These are phyloP conservation scores for Butyriboletus loyo DNA, from an alignment of 768 basidiomycete species.

Conservation along the genomic window DNA sequence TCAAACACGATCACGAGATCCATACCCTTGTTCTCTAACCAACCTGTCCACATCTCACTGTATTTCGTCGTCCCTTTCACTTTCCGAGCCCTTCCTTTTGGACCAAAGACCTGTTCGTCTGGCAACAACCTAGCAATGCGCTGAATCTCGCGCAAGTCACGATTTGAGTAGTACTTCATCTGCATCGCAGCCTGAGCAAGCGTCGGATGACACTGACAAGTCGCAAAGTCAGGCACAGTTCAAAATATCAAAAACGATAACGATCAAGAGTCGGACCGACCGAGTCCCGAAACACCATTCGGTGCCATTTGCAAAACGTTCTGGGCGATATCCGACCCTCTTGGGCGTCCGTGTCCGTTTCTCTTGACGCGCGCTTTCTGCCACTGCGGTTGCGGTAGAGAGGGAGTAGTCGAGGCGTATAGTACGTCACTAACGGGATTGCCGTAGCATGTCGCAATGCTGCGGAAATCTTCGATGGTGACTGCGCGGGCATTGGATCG, in stretches of 20 bases:
- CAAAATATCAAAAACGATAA: not conserved
- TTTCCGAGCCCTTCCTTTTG: not conserved
- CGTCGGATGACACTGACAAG: constrained; percentile 35
- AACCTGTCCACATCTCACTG: constrained; percentile 36
- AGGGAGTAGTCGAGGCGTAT: constrained; percentile 39
- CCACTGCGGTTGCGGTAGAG: constrained; percentile 29
- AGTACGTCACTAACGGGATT: constrained; percentile 32
- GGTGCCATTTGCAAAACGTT: constrained; percentile 46
- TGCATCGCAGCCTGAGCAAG: constrained; percentile 30
- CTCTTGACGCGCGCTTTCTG: not conserved
- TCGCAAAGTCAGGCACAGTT: not conserved
- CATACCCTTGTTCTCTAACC: constrained; percentile 36
- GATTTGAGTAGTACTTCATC: constrained; percentile 36
- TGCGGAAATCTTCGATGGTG: not conserved
- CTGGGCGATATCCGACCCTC: constrained; percentile 33
- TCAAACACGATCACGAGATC: constrained; percentile 37
- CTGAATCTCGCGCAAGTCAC: constrained; percentile 39
- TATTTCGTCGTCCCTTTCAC: constrained; percentile 29
- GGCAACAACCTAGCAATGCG: constrained; percentile 41
- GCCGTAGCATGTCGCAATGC: constrained; percentile 1
- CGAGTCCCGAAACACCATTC: constrained; percentile 41
- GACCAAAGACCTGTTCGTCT: constrained; percentile 36
- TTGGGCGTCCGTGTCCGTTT: constrained; percentile 12
- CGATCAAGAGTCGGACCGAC: constrained; percentile 29
- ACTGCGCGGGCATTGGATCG: not conserved